phyloP scores from a whole-genome alignment of 345 rosid genomes.

The Arabis hirsuta region DNA sequence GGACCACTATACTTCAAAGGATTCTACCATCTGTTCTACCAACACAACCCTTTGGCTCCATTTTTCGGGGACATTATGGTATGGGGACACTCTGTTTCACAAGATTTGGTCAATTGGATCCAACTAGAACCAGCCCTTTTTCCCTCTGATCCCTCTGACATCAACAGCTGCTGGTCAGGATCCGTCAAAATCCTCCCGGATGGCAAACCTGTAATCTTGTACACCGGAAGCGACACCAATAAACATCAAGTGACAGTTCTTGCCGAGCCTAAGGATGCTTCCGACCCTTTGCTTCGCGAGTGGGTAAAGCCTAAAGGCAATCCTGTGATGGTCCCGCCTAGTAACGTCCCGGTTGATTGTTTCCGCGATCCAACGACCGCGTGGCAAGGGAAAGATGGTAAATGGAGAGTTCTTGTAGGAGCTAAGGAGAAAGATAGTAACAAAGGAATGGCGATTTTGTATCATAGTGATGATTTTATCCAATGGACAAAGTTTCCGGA shows the following conservation, averaged over 20 bases:
- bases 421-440: conserved; percentile 3
- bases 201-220: conserved; percentile 59
- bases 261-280: conserved; percentile 55
- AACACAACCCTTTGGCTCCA: conserved; percentile 65
- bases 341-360: conserved; percentile 25
- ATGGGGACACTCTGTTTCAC: conserved; percentile 77
- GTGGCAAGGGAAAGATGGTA: conserved; percentile 65
- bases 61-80: conserved; percentile 49
- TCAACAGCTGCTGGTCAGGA: conserved; percentile 75
- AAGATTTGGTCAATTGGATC: conserved; percentile 73
- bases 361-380: conserved; percentile 79
- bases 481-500: conserved; percentile 46
- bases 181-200: conserved; percentile 65
- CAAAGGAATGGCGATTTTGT: conserved; percentile 57
- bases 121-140: conserved; percentile 58
- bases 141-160: conserved; percentile 62
- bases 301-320: conserved; percentile 62
- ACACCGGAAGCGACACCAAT: conserved; percentile 54
- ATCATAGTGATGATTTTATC: conserved; percentile 55
- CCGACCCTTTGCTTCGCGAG: conserved; percentile 65
- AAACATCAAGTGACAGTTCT: conserved; percentile 63
- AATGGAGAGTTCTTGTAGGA: conserved; percentile 62
- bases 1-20: conserved; percentile 80
- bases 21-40: conserved; percentile 51
- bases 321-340: conserved; percentile 60